These are phyloP conservation scores for Ligustrum vulgare DNA, from an alignment of 257 asterid genomes.

Conservation along the genomic window DNA sequence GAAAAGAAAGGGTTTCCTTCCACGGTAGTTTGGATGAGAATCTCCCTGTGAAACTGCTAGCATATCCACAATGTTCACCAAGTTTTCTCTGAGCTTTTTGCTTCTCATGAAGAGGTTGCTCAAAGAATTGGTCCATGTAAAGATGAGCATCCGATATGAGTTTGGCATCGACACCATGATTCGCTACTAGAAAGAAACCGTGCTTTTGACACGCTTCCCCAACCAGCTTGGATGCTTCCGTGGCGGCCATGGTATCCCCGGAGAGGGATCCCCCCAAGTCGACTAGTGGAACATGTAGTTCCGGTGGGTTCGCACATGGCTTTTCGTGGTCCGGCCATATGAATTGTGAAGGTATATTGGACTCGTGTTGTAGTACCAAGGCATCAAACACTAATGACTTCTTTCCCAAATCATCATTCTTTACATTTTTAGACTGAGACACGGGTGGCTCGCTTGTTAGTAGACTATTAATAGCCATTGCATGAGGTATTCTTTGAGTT, in stretches of 20 bases:
- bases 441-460: slow-evolving; percentile 33
- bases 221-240: slow-evolving; percentile 48
- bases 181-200: slow-evolving; percentile 78
- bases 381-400: slow-evolving; percentile 53
- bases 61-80: slow-evolving; percentile 88
- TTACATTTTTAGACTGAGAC: slow-evolving; percentile 19
- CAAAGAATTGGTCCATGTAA: slow-evolving; percentile 66
- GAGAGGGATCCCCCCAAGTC: slow-evolving; percentile 76
- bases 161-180: slow-evolving; percentile 60
- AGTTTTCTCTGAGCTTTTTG: slow-evolving; percentile 59
- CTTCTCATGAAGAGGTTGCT: slow-evolving; percentile 57
- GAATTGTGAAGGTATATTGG: slow-evolving; percentile 63
- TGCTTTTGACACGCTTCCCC: slow-evolving; percentile 69
- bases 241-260: slow-evolving; percentile 48
- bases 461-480: slow-evolving; percentile 58
- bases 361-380: slow-evolving; percentile 35
- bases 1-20: slow-evolving; percentile 93
- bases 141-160: slow-evolving; percentile 64
- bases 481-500: slow-evolving; percentile 26
- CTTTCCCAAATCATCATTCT: slow-evolving; percentile 11
- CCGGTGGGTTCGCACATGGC: slow-evolving; percentile 42
- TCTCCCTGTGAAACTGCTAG: slow-evolving; percentile 88
- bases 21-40: slow-evolving; percentile 88
- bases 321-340: slow-evolving; percentile 91
- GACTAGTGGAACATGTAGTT: slow-evolving; percentile 59